Percentiles rank a stretch among this genome's conserved stretches.
Conservation (phyloP, 257 asterid species). For the Jacaranda mimosifolia region DNA sequence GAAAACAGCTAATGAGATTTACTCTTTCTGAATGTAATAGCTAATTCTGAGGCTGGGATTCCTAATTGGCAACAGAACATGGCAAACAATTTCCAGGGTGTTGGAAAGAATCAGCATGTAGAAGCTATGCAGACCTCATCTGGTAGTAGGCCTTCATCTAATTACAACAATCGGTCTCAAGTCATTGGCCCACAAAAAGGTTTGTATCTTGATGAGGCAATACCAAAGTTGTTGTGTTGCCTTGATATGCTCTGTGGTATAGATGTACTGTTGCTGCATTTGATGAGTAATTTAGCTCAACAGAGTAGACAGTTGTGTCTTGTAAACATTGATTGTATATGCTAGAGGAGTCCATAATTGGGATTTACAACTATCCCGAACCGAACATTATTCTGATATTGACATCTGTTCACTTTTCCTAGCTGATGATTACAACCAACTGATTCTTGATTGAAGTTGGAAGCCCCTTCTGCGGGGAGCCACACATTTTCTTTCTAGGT, state of each 20-base stretch:
- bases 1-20: constrained; percentile 28
- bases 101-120: constrained; percentile 62
- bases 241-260: constrained; percentile 19
- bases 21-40: constrained; percentile 44
- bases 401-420: constrained; percentile 8
- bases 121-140: constrained; percentile 63
- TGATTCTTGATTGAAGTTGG: constrained; percentile 31
- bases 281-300: constrained; percentile 17
- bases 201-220: constrained; percentile 35
- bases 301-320: constrained; percentile 8
- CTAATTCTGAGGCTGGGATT: constrained; percentile 54
- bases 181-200: constrained; percentile 76
- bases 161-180: constrained; percentile 71
- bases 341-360: neutral
- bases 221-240: constrained; percentile 29
- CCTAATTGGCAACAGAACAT: constrained; percentile 51
- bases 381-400: constrained; percentile 11
- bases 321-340: constrained; percentile 17
- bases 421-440: constrained; percentile 23
- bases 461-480: neutral
- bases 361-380: neutral
- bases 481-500: neutral
- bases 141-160: constrained; percentile 77
- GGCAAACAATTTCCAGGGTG: constrained; percentile 52
- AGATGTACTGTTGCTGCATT: constrained; percentile 22